Conservation (phyloP, 176 grass and related monocot genomes). For the Ensete ventricosum region DNA sequence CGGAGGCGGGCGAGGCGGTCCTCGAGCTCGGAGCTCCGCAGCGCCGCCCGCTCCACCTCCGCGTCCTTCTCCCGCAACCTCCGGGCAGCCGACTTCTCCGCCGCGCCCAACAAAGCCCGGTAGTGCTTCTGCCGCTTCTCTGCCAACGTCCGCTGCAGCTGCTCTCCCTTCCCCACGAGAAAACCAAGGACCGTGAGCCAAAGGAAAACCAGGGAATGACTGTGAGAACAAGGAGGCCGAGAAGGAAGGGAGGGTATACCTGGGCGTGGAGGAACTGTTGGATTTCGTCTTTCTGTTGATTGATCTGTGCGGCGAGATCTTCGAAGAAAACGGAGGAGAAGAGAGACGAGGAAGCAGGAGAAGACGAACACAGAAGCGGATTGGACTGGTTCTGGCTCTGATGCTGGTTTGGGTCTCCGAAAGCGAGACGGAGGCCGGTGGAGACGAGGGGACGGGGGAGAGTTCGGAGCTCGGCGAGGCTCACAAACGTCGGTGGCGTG, state of each 20-base stretch:
- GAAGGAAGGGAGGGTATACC: slow-evolving; percentile 18
- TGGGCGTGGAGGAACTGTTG: slow-evolving; percentile 59
- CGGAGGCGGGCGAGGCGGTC: slow-evolving; percentile 46
- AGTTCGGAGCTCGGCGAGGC: slow-evolving; percentile 36
- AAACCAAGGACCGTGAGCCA: neutral
- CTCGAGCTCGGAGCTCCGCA: slow-evolving; percentile 48
- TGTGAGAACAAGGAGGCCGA: neutral
- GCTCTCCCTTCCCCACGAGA: slow-evolving; percentile 43
- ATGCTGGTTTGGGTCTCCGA: slow-evolving; percentile 58
- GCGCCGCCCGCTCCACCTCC: slow-evolving; percentile 33
- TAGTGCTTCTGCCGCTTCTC: slow-evolving; percentile 52
- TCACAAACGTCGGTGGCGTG: slow-evolving; percentile 16
- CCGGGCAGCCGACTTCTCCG: slow-evolving; percentile 28
- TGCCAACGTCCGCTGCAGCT: slow-evolving; percentile 42
- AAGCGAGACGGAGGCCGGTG: slow-evolving; percentile 68
- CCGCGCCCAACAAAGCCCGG: slow-evolving; percentile 32
- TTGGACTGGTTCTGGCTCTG: slow-evolving; percentile 30
- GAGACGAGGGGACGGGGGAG: slow-evolving; percentile 43
- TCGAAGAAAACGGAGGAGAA: slow-evolving; percentile 25
- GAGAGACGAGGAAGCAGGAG: neutral
- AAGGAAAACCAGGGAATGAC: neutral
- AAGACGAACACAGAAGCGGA: slow-evolving; percentile 20
- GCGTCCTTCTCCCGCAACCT: slow-evolving; percentile 47
- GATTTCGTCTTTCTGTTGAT: slow-evolving; percentile 53
- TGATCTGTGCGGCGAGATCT: slow-evolving; percentile 51